Conservation (phyloP, 306 rosid species). For the Cucurbita ficifolia region DNA sequence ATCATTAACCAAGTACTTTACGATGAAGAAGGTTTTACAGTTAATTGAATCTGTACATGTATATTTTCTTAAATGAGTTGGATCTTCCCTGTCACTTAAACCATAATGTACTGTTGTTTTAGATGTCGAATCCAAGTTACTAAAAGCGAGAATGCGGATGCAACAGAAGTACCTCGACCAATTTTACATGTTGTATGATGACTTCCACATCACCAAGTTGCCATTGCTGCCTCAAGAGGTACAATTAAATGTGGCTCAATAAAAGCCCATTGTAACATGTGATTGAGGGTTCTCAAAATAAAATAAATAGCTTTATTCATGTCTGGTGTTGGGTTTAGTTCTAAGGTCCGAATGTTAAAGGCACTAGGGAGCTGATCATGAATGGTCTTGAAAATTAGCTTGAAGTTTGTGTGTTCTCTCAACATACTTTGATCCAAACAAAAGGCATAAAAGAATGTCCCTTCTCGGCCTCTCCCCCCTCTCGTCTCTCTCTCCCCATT, state of each 20-base stretch:
- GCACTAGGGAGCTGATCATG: too few relatives aligned
- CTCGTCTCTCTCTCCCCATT: too few relatives aligned
- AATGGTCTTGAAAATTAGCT: too few relatives aligned
- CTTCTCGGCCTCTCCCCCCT: too few relatives aligned
- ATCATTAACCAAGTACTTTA: slow-evolving; percentile 88
- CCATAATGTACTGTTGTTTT: slow-evolving; percentile 5
- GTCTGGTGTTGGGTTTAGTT: too few relatives aligned
- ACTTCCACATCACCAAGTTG: slow-evolving; percentile 78
- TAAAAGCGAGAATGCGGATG: slow-evolving; percentile 97
- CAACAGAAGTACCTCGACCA: slow-evolving; percentile 87
- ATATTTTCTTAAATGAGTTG: not conserved
- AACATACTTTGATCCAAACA: too few relatives aligned
- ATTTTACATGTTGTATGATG: slow-evolving; percentile 93
- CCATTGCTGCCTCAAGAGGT: slow-evolving; percentile 97
- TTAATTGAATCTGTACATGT: not conserved
- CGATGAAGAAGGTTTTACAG: slow-evolving; percentile 58
- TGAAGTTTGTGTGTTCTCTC: too few relatives aligned
- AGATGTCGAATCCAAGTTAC: slow-evolving; percentile 81
- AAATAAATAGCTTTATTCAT: too few relatives aligned
- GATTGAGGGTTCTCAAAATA: too few relatives aligned
- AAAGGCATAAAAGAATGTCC: too few relatives aligned
- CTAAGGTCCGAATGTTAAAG: too few relatives aligned
- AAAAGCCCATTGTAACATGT: too few relatives aligned
- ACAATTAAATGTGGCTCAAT: not conserved
- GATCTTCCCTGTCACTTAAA: not conserved